Conservation (phyloP, 345 rosid genomes). For the Leavenworthia alabamica region DNA sequence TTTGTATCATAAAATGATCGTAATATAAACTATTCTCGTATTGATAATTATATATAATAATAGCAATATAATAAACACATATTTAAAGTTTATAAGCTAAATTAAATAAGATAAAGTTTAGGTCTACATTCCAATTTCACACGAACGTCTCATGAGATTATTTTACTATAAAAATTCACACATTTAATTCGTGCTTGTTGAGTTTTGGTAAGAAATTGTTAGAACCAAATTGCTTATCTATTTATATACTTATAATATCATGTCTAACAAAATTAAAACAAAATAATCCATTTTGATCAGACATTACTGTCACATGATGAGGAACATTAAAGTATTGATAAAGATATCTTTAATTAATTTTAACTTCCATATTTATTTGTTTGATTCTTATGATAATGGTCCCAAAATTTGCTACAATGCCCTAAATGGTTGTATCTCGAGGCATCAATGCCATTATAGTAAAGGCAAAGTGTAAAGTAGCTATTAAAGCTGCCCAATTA, state of each 20-base stretch:
- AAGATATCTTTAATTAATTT: conserved; percentile 16
- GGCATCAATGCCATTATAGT: conserved; percentile 21
- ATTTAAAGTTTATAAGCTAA: too few relatives aligned
- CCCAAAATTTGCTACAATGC: conserved; percentile 20
- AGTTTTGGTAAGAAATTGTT: conserved; percentile 11
- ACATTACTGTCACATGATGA: conserved; percentile 18
- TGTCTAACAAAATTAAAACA: too few relatives aligned
- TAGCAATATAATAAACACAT: too few relatives aligned
- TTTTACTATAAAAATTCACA: conserved; percentile 12
- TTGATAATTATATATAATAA: too few relatives aligned
- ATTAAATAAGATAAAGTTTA: conserved; percentile 11
- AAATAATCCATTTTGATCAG: too few relatives aligned
- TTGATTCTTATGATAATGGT: conserved; percentile 33
- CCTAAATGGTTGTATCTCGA: conserved; percentile 24
- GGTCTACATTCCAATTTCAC: conserved; percentile 11
- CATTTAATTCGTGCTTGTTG: not conserved
- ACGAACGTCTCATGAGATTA: conserved; percentile 3
- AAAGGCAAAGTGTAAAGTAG: conserved; percentile 21
- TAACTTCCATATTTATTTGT: not conserved
- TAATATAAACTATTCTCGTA: too few relatives aligned
- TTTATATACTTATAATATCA: too few relatives aligned
- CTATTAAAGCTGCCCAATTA: too few relatives aligned
- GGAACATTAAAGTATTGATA: conserved; percentile 22
- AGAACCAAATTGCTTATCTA: too few relatives aligned
- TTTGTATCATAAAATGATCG: too few relatives aligned